A percentile compares a stretch with the other conserved stretches of the same genome.
Evolutionary conservation across 768 basidiomycete genomes (phyloP).

Genomic region (Psilocybe cubensis): DNA sequence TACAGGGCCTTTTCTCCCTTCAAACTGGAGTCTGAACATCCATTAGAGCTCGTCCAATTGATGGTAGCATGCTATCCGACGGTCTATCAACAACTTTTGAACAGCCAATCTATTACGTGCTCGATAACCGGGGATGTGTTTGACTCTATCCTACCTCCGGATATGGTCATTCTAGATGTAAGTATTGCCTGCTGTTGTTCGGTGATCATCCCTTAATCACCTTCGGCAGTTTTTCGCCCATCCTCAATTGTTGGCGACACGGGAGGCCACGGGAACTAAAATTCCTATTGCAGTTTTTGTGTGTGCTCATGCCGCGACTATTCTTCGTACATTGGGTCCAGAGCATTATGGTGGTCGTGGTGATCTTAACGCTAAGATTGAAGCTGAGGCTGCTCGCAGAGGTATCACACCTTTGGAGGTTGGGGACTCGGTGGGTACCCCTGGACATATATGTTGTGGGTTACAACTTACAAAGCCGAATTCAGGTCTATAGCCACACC

Average conservation of each 20-base stretch:
- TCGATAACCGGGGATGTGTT: conserved; percentile 5
- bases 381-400: conserved; percentile 7
- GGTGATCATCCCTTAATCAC: neutral
- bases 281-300: conserved; percentile 10
- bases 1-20: conserved; percentile 8
- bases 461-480: neutral
- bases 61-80: conserved; percentile 4
- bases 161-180: conserved; percentile 13
- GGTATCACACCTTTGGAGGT: conserved; percentile 4
- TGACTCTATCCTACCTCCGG: conserved; percentile 10
- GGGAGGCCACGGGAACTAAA: conserved; percentile 6
- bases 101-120: conserved; percentile 7
- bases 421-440: conserved; percentile 5
- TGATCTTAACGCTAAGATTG: conserved; percentile 9
- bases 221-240: conserved; percentile 7
- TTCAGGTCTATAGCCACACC: conserved; percentile 6
- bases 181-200: neutral
- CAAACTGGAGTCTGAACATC: neutral
- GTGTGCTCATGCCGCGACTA: neutral
- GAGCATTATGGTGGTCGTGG: conserved; percentile 13
- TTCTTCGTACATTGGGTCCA: conserved; percentile 10
- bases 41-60: conserved; percentile 1
- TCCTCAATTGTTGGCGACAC: conserved; percentile 7
- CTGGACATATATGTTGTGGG: neutral
- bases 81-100: neutral